These are phyloP conservation scores for Hygrocybe punicea DNA, from an alignment of 768 basidiomycete species.

Conservation along the genomic window DNA sequence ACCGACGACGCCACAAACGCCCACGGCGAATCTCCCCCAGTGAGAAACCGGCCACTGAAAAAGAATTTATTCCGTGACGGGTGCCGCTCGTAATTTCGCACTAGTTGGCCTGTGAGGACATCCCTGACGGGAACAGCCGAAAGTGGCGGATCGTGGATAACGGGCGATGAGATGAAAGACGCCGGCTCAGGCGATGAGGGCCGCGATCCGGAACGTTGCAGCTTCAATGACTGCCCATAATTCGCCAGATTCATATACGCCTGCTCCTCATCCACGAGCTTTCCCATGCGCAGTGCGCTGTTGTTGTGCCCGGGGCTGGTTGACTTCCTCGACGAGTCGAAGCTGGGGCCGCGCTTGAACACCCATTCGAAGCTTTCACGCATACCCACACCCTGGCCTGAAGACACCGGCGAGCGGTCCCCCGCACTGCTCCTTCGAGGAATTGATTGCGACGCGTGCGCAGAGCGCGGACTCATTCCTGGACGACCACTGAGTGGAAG, in stretches of 20 bases:
- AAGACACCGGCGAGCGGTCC: not conserved
- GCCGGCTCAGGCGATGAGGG: constrained; percentile 14
- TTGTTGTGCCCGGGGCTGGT: constrained; percentile 17
- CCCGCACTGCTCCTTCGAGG: not conserved
- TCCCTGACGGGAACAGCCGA: constrained; percentile 38
- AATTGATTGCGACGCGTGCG: not conserved
- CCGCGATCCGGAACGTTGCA: constrained; percentile 10
- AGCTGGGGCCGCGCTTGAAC: constrained; percentile 50
- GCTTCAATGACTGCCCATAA: constrained; percentile 10
- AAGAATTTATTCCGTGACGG: constrained; percentile 77
- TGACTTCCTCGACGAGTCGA: constrained; percentile 44
- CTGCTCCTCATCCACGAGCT: constrained; percentile 36
- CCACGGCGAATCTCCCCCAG: constrained; percentile 81
- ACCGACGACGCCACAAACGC: constrained; percentile 69
- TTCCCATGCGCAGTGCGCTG: constrained; percentile 16
- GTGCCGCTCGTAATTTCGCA: constrained; percentile 61
- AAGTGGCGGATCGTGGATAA: constrained; percentile 29
- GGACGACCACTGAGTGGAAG: constrained; percentile 49
- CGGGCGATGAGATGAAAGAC: constrained; percentile 20
- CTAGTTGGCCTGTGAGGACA: constrained; percentile 37
- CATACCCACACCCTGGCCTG: constrained; percentile 37
- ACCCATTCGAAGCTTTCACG: constrained; percentile 62
- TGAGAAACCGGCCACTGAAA: constrained; percentile 66
- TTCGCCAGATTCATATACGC: constrained; percentile 9
- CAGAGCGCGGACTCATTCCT: not conserved